Base-by-base conservation (phyloP, 139 green algal genomes). In the Tetradesmus lagerheimii region DNA sequence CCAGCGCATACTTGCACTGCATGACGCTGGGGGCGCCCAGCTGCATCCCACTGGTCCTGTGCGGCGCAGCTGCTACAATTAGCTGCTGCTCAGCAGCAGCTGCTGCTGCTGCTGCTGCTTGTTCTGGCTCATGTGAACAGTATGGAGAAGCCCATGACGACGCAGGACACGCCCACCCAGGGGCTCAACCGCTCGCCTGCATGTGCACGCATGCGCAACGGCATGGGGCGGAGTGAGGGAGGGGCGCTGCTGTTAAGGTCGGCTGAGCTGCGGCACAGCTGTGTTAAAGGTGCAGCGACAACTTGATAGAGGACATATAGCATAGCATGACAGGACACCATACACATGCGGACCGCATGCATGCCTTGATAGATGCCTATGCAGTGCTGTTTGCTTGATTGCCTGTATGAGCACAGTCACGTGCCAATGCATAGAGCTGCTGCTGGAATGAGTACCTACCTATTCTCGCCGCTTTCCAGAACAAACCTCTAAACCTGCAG, bases 401-500 rank as follows among this genome's bases (percentile, higher is more conserved):
- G n/a, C n/a, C n/a, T n/a, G n/a, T n/a, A n/a, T n/a, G n/a, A n/a
- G n/a, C n/a, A n/a, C n/a, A n/a, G n/a, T n/a, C n/a, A n/a, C n/a
- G n/a, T n/a, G n/a, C n/a, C n/a, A 53, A 0, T 34, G 20, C 6
- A 43, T 29, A n/a, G 31, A 0, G 12, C 15, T 50, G 31, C 20
- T 75, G 9, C 31, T 66, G 1, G n/a, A 8, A 25, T 29, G n/a
- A 6, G 34, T 43, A n/a, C 92, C 47, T 66, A 96, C 95, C 96
- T 88, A 98, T 96, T 18, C 97, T 86, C 1, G 97, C 96, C 74
- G 96, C 96, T 78, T 98, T 98, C 97, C 97, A 98, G 66, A 98
- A 97, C 9, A 98, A 76, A 15, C 97, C 97, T 37, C 94, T 90
- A 83, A 98, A 98, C 45, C 95, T 97, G 93, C 84, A 88, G 35